phyloP scores from a whole-genome alignment of 306 rosid species.

The Vigna radiata region DNA sequence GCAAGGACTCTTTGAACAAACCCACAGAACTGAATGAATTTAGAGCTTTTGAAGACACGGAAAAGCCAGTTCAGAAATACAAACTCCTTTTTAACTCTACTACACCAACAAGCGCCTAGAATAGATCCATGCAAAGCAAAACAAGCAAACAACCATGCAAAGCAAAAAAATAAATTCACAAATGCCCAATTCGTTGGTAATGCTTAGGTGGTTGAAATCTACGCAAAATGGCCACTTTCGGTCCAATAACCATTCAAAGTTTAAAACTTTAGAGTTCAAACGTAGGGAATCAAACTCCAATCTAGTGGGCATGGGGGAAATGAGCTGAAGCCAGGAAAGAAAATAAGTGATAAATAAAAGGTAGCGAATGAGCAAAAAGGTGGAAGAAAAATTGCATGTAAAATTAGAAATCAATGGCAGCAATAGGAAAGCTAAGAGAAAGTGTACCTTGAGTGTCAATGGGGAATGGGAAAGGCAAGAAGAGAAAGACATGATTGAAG shows the following conservation, averaged over 20 bases:
- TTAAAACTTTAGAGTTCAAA: conserved; percentile 29
- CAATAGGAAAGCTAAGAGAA: conserved; percentile 22
- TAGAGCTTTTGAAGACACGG: conserved; percentile 10
- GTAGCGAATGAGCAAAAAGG: conserved; percentile 3
- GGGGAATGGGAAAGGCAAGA: conserved; percentile 59
- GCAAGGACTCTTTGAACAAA: conserved; percentile 28
- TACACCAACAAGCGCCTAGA: conserved; percentile 16
- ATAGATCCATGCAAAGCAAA: conserved; percentile 30
- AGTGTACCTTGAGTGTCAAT: conserved; percentile 61
- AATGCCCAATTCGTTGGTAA: conserved; percentile 22
- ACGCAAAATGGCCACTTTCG: conserved; percentile 35
- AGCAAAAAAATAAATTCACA: background rate
- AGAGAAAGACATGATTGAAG: conserved; percentile 61
- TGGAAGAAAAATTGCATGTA: conserved; percentile 5
- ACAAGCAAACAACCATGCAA: conserved; percentile 16
- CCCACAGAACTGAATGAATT: conserved; percentile 15
- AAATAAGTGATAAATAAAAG: background rate
- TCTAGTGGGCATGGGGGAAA: background rate
- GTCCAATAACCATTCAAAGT: conserved; percentile 20
- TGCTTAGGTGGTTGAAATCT: conserved; percentile 28
- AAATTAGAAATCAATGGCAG: conserved; percentile 34
- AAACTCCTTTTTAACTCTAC: background rate
- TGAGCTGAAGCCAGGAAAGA: conserved; percentile 12
- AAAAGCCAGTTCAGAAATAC: conserved; percentile 17
- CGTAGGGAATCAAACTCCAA: conserved; percentile 1